Evolutionary conservation across 2,329 filamentous ascomycete species (phyloP).

Genomic region (Penicillium hesseltinei): DNA sequence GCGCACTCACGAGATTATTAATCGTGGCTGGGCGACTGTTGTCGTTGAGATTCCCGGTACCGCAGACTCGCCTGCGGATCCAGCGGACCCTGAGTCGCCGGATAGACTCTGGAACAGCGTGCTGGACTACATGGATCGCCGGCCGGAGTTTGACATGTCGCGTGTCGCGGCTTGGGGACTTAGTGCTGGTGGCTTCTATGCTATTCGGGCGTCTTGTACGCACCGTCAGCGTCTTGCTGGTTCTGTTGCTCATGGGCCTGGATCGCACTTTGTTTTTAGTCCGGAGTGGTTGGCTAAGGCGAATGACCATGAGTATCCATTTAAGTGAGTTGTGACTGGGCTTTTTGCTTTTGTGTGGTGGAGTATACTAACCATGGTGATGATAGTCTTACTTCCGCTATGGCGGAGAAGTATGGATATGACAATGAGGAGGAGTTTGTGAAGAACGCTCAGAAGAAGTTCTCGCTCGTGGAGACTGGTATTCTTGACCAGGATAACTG

Average conservation of each 20-base stretch:
- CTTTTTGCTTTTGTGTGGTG: not conserved
- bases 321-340: slow-evolving; percentile 41
- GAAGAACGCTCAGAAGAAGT: slow-evolving; percentile 57
- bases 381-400: slow-evolving; percentile 51
- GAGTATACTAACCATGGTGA: not conserved
- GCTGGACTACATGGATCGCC: slow-evolving; percentile 57
- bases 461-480: slow-evolving; percentile 60
- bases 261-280: slow-evolving; percentile 61
- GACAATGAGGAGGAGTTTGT: slow-evolving; percentile 55
- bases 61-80: slow-evolving; percentile 65
- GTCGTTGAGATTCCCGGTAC: slow-evolving; percentile 66
- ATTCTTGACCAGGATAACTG: slow-evolving; percentile 57
- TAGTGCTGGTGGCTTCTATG: slow-evolving; percentile 67
- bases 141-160: slow-evolving; percentile 55
- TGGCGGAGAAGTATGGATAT: slow-evolving; percentile 64
- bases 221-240: slow-evolving; percentile 56
- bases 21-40: slow-evolving; percentile 62
- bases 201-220: slow-evolving; percentile 66
- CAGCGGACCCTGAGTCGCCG: slow-evolving; percentile 56
- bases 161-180: slow-evolving; percentile 64
- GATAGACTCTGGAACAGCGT: slow-evolving; percentile 64
- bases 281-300: slow-evolving; percentile 60
- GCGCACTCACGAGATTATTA: slow-evolving; percentile 60
- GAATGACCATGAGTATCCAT: slow-evolving; percentile 67
- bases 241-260: slow-evolving; percentile 62